phyloP scores from a whole-genome alignment of 768 basidiomycete species.

The Leucocoprinus sp. region DNA sequence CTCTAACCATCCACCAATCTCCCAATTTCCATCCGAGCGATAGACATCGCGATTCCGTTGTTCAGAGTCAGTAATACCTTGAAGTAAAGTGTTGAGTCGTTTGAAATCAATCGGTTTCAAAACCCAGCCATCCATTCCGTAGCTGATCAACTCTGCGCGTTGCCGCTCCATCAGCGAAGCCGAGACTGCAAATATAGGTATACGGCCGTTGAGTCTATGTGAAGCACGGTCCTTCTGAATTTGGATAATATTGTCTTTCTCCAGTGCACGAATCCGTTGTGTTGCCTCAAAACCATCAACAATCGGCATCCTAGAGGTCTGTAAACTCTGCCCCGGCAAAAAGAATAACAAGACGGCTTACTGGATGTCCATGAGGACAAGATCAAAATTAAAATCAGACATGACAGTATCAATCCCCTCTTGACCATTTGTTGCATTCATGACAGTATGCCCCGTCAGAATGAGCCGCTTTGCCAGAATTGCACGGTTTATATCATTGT shows the following conservation, averaged over 20 bases:
- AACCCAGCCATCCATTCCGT: conserved; percentile 76
- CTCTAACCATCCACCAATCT: conserved; percentile 53
- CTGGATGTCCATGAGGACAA: conserved; percentile 81
- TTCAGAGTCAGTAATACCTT: conserved; percentile 45
- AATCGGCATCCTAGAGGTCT: conserved; percentile 60
- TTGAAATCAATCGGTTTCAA: conserved; percentile 79
- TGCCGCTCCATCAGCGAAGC: conserved; percentile 60
- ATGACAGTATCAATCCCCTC: conserved; percentile 58
- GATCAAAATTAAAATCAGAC: conserved; percentile 56
- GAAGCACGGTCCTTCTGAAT: conserved; percentile 28
- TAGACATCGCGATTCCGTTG: conserved; percentile 50
- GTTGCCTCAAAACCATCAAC: conserved; percentile 69
- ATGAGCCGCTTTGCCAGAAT: conserved; percentile 63
- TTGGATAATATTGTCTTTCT: conserved; percentile 21
- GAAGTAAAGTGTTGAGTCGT: conserved; percentile 48
- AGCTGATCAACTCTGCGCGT: conserved; percentile 39
- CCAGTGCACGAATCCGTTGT: conserved; percentile 53
- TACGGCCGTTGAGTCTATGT: conserved; percentile 46
- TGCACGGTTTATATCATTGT: conserved; percentile 66
- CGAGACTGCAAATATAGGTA: conserved; percentile 79
- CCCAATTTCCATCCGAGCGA: conserved; percentile 46
- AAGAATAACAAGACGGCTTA: conserved; percentile 24
- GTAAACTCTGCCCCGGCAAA: not conserved
- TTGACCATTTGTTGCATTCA: conserved; percentile 66
- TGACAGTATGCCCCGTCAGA: conserved; percentile 57